Conservation (phyloP, 225 moss, liverwort and hornwort species). For the Antitrichia curtipendula region DNA sequence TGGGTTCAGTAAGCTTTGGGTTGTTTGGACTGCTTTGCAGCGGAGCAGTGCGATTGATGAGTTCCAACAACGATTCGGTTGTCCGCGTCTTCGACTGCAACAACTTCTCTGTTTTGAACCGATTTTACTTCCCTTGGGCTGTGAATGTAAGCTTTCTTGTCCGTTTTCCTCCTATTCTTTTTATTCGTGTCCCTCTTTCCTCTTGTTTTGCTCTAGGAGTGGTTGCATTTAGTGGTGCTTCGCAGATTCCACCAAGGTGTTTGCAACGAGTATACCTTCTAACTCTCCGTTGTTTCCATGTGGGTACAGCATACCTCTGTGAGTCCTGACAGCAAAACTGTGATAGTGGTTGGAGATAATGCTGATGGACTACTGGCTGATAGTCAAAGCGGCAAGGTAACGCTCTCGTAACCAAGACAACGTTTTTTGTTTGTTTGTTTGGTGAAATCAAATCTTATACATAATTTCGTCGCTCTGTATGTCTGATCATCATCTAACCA, state of each 20-base stretch:
- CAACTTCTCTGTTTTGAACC: constrained; percentile 58
- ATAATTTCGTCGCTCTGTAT: not conserved
- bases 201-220: not conserved
- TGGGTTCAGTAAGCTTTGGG: not conserved
- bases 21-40: constrained; percentile 27
- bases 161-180: not conserved
- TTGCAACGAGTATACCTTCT: not conserved
- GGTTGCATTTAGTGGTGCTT: not conserved
- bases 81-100: constrained; percentile 93
- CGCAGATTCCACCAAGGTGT: not conserved
- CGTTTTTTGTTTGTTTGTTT: not conserved
- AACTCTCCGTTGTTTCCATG: not conserved
- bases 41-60: constrained; percentile 82
- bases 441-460: not conserved
- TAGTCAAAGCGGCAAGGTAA: constrained; percentile 78
- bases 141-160: constrained; percentile 52
- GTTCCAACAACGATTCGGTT: constrained; percentile 90
- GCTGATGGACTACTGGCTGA: constrained; percentile 82
- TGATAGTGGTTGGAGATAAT: constrained; percentile 90
- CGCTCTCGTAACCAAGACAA: not conserved
- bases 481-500: not conserved
- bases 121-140: constrained; percentile 83
- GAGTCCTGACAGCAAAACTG: constrained; percentile 37
- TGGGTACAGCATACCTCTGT: constrained; percentile 45
- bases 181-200: not conserved